Base-by-base conservation (phyloP, 768 basidiomycete genomes). In the Myochromella boudieri region DNA sequence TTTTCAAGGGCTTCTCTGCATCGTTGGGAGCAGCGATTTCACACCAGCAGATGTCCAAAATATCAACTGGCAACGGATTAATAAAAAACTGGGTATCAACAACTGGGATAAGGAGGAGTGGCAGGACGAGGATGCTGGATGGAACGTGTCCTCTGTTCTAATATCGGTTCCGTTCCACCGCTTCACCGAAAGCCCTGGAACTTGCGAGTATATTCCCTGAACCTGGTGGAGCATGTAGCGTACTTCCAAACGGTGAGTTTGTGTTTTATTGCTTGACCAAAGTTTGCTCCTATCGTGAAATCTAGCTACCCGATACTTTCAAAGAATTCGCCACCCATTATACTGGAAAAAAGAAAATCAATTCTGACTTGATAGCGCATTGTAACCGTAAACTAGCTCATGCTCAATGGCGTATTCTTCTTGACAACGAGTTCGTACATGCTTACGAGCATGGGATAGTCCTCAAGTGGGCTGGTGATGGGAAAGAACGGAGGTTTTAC, bases 1-100 rank as follows among this genome's bases (percentile, higher is more conserved):
- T 26, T 58, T 54, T 36, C 45, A 22, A 28, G 22, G 49, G 6
- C 41, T 57, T 22, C 17, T 57, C 5, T 20, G 51, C n/a, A 60
- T 60, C 33, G 37, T 60, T 9, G 27, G 51, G n/a, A n/a, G n/a
- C n/a, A n/a, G n/a, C n/a, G n/a, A n/a, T n/a, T n/a, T n/a, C n/a
- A n/a, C n/a, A n/a, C 15, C 45, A 38, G 31, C 25, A 29, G 20
- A 43, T 44, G 25, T 58, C 58, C 0, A 11, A 32, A 34, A 26
- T 7, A 42, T 14, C 15, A 28, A 20, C 21, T 44, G 43, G 43
- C 21, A 34, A 26, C 21, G 14, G 9, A 15, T 37, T 21, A 27
- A 31, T 7, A 12, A 15, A 7, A 10, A 7, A 14, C 20, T 20
- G 39, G 39, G 22, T n/a, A 7, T 6, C 24, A n/a, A 28, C 5